These are phyloP conservation scores for Mycogone perniciosa DNA, from an alignment of 2,329 filamentous ascomycete species.

Conservation along the genomic window DNA sequence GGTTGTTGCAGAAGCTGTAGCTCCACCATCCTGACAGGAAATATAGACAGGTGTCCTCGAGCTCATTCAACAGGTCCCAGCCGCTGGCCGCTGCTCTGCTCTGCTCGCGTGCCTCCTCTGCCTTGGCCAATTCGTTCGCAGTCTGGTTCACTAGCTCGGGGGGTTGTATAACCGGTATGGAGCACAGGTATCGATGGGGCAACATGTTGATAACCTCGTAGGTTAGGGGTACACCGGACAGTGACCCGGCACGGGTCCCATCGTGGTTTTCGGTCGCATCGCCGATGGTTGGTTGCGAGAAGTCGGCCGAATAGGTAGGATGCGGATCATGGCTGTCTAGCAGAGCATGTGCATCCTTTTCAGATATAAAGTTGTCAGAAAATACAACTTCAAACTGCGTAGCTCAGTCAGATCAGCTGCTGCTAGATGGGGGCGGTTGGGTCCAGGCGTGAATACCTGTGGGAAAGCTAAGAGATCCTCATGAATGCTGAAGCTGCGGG, in stretches of 20 bases:
- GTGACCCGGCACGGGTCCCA: slow-evolving; percentile 14
- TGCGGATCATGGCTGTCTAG: slow-evolving; percentile 38
- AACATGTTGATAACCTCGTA: slow-evolving; percentile 73
- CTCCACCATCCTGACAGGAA: slow-evolving; percentile 87
- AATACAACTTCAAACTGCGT: slow-evolving; percentile 73
- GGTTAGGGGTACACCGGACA: slow-evolving; percentile 25
- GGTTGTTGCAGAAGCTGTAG: slow-evolving; percentile 88
- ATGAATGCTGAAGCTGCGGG: slow-evolving; percentile 70
- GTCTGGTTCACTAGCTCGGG: slow-evolving; percentile 54
- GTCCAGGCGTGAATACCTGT: slow-evolving; percentile 51
- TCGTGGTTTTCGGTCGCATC: slow-evolving; percentile 26
- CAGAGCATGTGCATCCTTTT: slow-evolving; percentile 59
- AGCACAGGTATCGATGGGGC: slow-evolving; percentile 72
- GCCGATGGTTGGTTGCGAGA: slow-evolving; percentile 34
- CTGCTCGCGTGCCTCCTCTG: slow-evolving; percentile 74
- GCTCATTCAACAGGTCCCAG: slow-evolving; percentile 70
- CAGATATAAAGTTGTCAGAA: slow-evolving; percentile 63
- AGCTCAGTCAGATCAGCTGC: not conserved
- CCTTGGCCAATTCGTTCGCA: slow-evolving; percentile 59
- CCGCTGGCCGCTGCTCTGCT: slow-evolving; percentile 69
- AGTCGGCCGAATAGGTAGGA: slow-evolving; percentile 35
- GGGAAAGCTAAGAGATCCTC: slow-evolving; percentile 84
- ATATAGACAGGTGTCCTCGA: slow-evolving; percentile 81
- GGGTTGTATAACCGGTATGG: slow-evolving; percentile 64
- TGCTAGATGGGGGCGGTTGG: not conserved